Percentiles rank a stretch among this genome's conserved stretches.
phyloP scores from a whole-genome alignment of 331 rosid species.

The Stylosanthes scabra region DNA sequence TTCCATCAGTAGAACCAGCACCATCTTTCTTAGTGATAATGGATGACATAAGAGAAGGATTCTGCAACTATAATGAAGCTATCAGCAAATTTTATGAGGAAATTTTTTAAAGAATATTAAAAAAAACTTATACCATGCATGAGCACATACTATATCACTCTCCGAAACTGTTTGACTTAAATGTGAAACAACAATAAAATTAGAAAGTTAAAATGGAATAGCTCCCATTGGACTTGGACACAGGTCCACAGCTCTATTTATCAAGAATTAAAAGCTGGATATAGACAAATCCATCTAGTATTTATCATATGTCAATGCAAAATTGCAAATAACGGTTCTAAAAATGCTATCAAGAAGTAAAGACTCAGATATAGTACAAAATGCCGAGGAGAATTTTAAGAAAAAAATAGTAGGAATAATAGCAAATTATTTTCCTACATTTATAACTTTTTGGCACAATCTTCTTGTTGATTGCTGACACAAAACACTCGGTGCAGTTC shows the following conservation, averaged over 20 bases:
- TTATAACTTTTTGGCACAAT: too few relatives aligned
- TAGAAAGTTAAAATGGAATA: neutral
- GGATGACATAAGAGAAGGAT: conserved; percentile 58
- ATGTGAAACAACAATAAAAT: neutral
- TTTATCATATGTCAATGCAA: too few relatives aligned
- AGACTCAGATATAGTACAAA: too few relatives aligned
- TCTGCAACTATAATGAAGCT: conserved; percentile 49
- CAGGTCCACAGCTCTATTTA: conserved; percentile 2
- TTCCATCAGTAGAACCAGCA: conserved; percentile 58
- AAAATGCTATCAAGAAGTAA: too few relatives aligned
- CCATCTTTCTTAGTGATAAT: conserved; percentile 61
- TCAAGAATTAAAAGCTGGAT: conserved; percentile 3
- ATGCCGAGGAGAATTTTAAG: too few relatives aligned
- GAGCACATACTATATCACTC: neutral
- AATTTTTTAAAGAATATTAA: neutral
- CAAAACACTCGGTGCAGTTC: too few relatives aligned
- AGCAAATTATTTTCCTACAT: too few relatives aligned
- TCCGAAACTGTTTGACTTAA: neutral
- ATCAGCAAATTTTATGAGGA: conserved; percentile 13
- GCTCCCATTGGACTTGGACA: neutral
- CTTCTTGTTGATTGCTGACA: too few relatives aligned
- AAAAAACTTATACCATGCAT: neutral
- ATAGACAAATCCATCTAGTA: too few relatives aligned
- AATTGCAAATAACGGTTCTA: too few relatives aligned
- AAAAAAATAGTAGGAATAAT: too few relatives aligned